These are phyloP conservation scores for Fusarium marasasianum DNA, from an alignment of 2,329 filamentous ascomycete genomes.

Conservation along the genomic window DNA sequence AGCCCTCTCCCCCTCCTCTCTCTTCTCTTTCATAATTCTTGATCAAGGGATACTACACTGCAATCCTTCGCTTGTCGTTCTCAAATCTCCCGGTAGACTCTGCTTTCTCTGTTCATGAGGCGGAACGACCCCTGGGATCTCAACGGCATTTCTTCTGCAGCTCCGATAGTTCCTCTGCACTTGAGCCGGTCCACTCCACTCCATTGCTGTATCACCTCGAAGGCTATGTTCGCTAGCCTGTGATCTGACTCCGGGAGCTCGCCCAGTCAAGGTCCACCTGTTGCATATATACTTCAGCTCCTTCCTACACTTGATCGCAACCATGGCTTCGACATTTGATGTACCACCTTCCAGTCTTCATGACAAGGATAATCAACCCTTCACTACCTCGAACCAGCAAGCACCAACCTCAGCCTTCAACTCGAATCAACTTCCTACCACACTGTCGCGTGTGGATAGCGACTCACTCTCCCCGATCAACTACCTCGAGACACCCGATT, in stretches of 20 bases:
- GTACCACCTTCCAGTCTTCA: slow-evolving; percentile 53
- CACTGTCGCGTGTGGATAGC: slow-evolving; percentile 52
- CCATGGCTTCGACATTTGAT: slow-evolving; percentile 58
- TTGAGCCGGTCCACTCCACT: slow-evolving; percentile 30
- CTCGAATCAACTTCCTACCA: slow-evolving; percentile 54
- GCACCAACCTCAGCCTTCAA: slow-evolving; percentile 47
- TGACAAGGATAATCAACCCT: slow-evolving; percentile 45
- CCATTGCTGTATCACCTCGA: slow-evolving; percentile 26
- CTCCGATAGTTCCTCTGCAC: slow-evolving; percentile 20
- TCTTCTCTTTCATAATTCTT: slow-evolving; percentile 26
- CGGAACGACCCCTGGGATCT: slow-evolving; percentile 15
- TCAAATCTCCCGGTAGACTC: not conserved
- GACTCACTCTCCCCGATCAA: slow-evolving; percentile 46
- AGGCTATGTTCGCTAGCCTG: slow-evolving; percentile 47
- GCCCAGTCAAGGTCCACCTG: slow-evolving; percentile 35
- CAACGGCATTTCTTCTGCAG: slow-evolving; percentile 24
- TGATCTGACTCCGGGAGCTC: slow-evolving; percentile 44
- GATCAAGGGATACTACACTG: slow-evolving; percentile 28
- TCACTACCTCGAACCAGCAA: slow-evolving; percentile 36
- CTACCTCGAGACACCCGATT: slow-evolving; percentile 59
- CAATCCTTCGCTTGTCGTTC: slow-evolving; percentile 7
- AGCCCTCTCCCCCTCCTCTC: slow-evolving; percentile 40
- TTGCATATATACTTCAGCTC: slow-evolving; percentile 50
- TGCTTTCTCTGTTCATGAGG: slow-evolving; percentile 1
- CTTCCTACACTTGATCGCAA: slow-evolving; percentile 37